These are phyloP conservation scores for Amaranthus hypochondriacus DNA, from an alignment of 148 eudicot genomes.

Conservation along the genomic window DNA sequence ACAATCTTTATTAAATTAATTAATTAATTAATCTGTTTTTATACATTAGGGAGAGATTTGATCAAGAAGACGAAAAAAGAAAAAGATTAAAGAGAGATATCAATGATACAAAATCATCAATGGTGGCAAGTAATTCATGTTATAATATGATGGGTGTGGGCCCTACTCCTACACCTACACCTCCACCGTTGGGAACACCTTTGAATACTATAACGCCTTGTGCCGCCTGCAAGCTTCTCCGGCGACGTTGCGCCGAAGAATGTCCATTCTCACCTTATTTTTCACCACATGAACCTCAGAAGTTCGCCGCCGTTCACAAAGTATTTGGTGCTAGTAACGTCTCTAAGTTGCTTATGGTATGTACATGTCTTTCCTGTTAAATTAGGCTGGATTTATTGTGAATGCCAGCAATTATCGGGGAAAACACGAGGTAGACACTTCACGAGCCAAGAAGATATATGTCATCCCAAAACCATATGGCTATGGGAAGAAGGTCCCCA, in stretches of 20 bases:
- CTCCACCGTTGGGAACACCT: neutral
- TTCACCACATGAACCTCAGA: constrained; percentile 85
- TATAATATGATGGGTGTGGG: constrained; percentile 2
- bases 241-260: constrained; percentile 83
- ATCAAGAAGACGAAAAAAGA: constrained; percentile 44
- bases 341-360: constrained; percentile 82
- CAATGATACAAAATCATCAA: constrained; percentile 31
- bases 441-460: no score
- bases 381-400: neutral
- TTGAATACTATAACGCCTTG: constrained; percentile 77
- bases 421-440: no score
- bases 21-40: neutral
- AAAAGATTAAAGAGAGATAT: constrained; percentile 71
- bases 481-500: no score
- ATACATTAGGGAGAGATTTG: constrained; percentile 38
- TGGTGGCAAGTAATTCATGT: neutral
- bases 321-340: constrained; percentile 93
- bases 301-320: constrained; percentile 86
- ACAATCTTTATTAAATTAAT: neutral
- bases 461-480: no score
- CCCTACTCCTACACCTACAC: neutral
- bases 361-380: neutral
- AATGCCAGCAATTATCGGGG: no score
- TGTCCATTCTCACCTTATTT: constrained; percentile 88
- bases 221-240: constrained; percentile 85